These are phyloP conservation scores for Candida jianshihensis DNA, from an alignment of 805 yeast species.

Conservation along the genomic window DNA sequence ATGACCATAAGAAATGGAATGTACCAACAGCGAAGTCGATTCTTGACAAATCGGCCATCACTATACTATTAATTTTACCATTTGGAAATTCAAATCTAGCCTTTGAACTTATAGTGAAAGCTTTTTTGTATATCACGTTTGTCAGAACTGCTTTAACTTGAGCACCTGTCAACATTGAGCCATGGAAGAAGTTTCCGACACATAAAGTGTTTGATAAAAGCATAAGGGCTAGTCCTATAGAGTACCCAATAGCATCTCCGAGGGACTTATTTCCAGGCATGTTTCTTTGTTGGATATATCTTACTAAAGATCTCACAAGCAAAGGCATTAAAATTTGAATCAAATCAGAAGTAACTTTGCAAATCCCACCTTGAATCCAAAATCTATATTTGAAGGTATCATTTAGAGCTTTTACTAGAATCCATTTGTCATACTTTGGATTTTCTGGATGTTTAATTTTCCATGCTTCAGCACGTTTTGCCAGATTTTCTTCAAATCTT, in stretches of 20 bases:
- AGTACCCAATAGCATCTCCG: slow-evolving; percentile 66
- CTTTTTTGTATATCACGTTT: slow-evolving; percentile 61
- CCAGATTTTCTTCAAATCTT: slow-evolving; percentile 26
- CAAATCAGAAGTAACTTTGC: slow-evolving; percentile 25
- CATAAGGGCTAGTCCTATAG: slow-evolving; percentile 59
- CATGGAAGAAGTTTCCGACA: slow-evolving; percentile 59
- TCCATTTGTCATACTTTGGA: slow-evolving; percentile 17
- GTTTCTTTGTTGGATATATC: slow-evolving; percentile 47
- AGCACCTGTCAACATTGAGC: slow-evolving; percentile 59
- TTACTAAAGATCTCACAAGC: slow-evolving; percentile 56
- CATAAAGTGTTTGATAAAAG: slow-evolving; percentile 40
- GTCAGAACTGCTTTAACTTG: slow-evolving; percentile 65
- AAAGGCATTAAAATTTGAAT: slow-evolving; percentile 54
- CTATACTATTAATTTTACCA: slow-evolving; percentile 66
- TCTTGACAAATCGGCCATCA: slow-evolving; percentile 78
- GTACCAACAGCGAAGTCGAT: slow-evolving; percentile 71
- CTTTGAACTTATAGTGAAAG: slow-evolving; percentile 51
- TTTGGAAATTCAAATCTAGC: slow-evolving; percentile 56
- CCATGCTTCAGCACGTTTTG: slow-evolving; percentile 21
- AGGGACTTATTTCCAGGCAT: slow-evolving; percentile 33
- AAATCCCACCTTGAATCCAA: slow-evolving; percentile 26
- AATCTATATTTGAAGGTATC: slow-evolving; percentile 27
- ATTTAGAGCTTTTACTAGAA: slow-evolving; percentile 26
- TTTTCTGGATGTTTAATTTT: slow-evolving; percentile 18
- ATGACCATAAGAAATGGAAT: slow-evolving; percentile 54